Percentiles rank a stretch among this genome's conserved stretches.
Evolutionary conservation across 2,329 filamentous ascomycete species (phyloP).

Genomic region (Lanzia echinophila): DNA sequence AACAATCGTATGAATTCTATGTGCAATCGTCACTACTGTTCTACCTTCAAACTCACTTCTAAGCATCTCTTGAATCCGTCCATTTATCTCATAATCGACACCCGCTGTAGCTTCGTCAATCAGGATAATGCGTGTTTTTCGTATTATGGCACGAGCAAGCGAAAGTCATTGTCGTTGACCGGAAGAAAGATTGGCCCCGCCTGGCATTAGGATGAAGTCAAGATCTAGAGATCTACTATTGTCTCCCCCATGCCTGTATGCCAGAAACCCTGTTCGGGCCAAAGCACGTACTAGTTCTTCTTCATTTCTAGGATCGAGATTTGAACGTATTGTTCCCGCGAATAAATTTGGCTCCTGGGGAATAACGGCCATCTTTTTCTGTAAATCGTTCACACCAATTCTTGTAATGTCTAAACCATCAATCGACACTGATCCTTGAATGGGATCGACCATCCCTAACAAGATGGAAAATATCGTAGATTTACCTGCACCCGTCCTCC

Average conservation of each 20-base stretch:
- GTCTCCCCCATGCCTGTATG: too few relatives aligned
- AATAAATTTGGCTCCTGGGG: slow-evolving; percentile 71
- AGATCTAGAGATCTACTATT: slow-evolving; percentile 36
- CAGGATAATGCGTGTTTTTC: slow-evolving; percentile 79
- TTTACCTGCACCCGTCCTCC: slow-evolving; percentile 27
- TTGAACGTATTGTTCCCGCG: slow-evolving; percentile 42
- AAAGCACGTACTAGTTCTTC: slow-evolving; percentile 73
- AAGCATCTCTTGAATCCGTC: slow-evolving; percentile 67
- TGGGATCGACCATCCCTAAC: slow-evolving; percentile 19
- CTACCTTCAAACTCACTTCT: slow-evolving; percentile 58
- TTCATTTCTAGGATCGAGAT: slow-evolving; percentile 17
- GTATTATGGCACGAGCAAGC: slow-evolving; percentile 78
- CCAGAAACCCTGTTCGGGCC: slow-evolving; percentile 76
- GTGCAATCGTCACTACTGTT: slow-evolving; percentile 67
- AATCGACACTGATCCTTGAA: slow-evolving; percentile 35
- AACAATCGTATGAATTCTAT: slow-evolving; percentile 66
- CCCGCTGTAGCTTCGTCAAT: slow-evolving; percentile 85
- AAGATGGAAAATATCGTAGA: slow-evolving; percentile 21
- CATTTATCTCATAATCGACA: slow-evolving; percentile 68
- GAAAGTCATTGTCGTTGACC: slow-evolving; percentile 82
- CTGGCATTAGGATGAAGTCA: slow-evolving; percentile 57
- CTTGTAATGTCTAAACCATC: slow-evolving; percentile 29
- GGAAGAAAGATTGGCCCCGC: slow-evolving; percentile 49
- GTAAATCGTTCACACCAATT: slow-evolving; percentile 26
- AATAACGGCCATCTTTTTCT: slow-evolving; percentile 27